phyloP scores from a whole-genome alignment of 306 rosid species.

The Biancaea sappan region DNA sequence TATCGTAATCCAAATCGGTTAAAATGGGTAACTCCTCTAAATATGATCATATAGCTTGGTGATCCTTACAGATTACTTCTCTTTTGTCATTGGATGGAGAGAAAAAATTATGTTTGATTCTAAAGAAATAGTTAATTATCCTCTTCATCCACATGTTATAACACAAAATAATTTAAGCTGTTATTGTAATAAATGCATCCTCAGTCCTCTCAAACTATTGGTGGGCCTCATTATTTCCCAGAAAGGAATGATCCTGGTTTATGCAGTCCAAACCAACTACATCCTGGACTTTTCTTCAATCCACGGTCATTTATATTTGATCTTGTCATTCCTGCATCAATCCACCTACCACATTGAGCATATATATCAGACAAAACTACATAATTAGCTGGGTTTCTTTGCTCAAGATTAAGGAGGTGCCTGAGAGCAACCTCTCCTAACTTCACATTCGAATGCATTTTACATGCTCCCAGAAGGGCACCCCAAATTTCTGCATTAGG shows the following conservation, averaged over 20 bases:
- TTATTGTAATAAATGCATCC: not conserved
- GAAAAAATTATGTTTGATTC: slow-evolving; percentile 5
- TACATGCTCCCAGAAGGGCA: slow-evolving; percentile 76
- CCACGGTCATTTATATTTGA: slow-evolving; percentile 46
- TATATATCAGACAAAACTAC: slow-evolving; percentile 59
- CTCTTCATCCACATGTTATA: not conserved
- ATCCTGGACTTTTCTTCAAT: slow-evolving; percentile 65
- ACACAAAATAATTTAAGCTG: slow-evolving; percentile 20
- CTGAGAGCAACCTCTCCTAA: slow-evolving; percentile 63
- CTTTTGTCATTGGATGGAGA: not conserved
- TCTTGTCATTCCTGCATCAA: slow-evolving; percentile 50
- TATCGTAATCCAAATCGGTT: not conserved
- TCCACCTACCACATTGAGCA: slow-evolving; percentile 65
- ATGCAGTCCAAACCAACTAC: slow-evolving; percentile 66
- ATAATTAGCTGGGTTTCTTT: slow-evolving; percentile 58
- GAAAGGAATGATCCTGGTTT: slow-evolving; percentile 27
- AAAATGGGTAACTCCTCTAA: not conserved
- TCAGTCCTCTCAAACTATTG: slow-evolving; percentile 9
- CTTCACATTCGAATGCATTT: slow-evolving; percentile 62
- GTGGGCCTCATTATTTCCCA: slow-evolving; percentile 21
- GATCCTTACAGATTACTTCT: slow-evolving; percentile 6
- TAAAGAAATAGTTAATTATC: not conserved
- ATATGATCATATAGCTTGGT: not conserved
- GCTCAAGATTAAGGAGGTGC: slow-evolving; percentile 67
- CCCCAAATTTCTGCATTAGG: slow-evolving; percentile 80